Evolutionary conservation across 805 yeast species (phyloP), one percentile per base, ranked within the genome.

Genomic region (Babjeviella inositovora): DNA sequence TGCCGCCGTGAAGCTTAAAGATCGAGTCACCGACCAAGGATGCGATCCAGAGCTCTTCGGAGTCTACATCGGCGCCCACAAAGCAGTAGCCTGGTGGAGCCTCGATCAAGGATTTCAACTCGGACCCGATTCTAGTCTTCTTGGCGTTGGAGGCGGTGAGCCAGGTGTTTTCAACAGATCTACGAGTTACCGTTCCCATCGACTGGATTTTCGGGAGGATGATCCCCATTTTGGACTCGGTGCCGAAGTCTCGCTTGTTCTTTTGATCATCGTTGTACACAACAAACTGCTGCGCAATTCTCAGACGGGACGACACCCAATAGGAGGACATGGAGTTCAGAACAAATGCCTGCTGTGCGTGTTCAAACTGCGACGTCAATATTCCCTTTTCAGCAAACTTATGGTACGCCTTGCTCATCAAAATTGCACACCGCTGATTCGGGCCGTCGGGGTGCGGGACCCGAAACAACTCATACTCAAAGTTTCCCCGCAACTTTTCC

Each of bases 21-120:
- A 74, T 67, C 0, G 97, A 73, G 43, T 90, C 99, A 3, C 98
- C 96, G 15, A 87, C 72, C 13, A 92, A 51, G 11, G 95, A 77
- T 0, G 98, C 98, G 34, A 90, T 90, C 99, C 99, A 90, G 20
- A 90, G 57, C 41, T 90, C 99, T 41, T 90, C 98, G 18, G 95
- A 81, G 46, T 90, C 99, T 6, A 90, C 99, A 54, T 90, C 99
- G 0, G 99, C 99, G 7, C 99, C 99, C 6, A 90, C 93, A 50
- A 90, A 79, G 17, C 67, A 65, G 42, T 85, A 90, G 0, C 96
- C 96, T 3, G 60, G 48, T 0, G 99, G 99, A 0, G 96, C 95
- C 27, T 61, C 53, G 4, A 90, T 57, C 55, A 81, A 68, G 0
- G 95, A 70, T 45, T 92, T 90, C 30, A 92, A 54, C 42, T 90